phyloP scores from a whole-genome alignment of 2,329 filamentous ascomycete species.

The Phaeosphaeria sp. region DNA sequence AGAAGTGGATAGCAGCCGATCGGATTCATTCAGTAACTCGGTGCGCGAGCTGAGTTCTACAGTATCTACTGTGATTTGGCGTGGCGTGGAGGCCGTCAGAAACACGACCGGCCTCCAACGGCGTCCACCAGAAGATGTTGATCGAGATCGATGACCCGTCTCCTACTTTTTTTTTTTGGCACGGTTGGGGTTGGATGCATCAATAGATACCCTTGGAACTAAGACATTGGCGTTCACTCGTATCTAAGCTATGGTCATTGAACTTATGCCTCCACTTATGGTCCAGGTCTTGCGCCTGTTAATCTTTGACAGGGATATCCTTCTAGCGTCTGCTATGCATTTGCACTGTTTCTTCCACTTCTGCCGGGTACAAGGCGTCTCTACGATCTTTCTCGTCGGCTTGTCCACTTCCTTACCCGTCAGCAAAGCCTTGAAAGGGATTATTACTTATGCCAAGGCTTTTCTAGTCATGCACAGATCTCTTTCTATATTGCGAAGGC shows the following conservation, averaged over 20 bases:
- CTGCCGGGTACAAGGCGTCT: neutral
- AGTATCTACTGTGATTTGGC: slow-evolving; percentile 44
- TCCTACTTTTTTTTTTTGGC: slow-evolving; percentile 8
- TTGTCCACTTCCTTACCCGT: neutral
- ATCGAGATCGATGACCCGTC: slow-evolving; percentile 39
- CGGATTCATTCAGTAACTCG: slow-evolving; percentile 29
- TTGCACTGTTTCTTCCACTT: neutral
- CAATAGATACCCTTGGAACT: slow-evolving; percentile 20
- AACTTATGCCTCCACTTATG: neutral
- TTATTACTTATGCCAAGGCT: neutral
- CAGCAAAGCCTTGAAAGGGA: neutral
- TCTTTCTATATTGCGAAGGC: slow-evolving; percentile 1
- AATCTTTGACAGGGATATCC: neutral
- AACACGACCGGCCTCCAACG: slow-evolving; percentile 37
- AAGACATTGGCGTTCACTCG: slow-evolving; percentile 16
- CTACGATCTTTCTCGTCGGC: neutral
- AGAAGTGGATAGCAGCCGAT: slow-evolving; percentile 20
- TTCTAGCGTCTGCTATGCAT: neutral
- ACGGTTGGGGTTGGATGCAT: slow-evolving; percentile 18
- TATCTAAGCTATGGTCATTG: neutral
- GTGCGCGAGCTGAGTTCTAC: slow-evolving; percentile 40
- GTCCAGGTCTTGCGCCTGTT: neutral
- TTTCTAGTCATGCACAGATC: neutral
- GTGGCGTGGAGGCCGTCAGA: slow-evolving; percentile 42
- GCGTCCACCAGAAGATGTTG: slow-evolving; percentile 40